These are phyloP conservation scores for Crepidotus variabilis DNA, from an alignment of 768 basidiomycete genomes.

Conservation along the genomic window DNA sequence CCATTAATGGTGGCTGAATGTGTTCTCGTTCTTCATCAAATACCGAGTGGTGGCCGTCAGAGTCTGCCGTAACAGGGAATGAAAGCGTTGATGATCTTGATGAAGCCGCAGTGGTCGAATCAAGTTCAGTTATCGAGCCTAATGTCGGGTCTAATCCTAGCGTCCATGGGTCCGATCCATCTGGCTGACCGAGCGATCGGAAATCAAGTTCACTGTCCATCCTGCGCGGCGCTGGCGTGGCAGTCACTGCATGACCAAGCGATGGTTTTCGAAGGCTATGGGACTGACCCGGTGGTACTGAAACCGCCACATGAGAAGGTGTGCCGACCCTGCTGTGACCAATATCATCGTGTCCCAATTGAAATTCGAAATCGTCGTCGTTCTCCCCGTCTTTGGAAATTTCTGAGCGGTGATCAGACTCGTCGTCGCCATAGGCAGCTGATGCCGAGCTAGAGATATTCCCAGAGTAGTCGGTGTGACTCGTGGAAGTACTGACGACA, in stretches of 20 bases:
- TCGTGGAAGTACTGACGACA: not conserved
- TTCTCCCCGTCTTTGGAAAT: not conserved
- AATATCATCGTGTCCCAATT: not conserved
- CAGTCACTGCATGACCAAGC: not conserved
- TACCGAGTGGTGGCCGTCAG: not conserved
- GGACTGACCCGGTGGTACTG: not conserved
- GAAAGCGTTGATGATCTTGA: not conserved
- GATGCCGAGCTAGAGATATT: not conserved
- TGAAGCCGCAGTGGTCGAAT: not conserved
- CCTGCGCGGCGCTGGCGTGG: not conserved
- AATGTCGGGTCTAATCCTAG: not conserved
- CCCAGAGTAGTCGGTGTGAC: not conserved
- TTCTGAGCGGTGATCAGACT: not conserved
- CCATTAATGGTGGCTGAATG: not conserved
- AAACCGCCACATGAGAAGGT: not conserved
- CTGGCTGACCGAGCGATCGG: not conserved
- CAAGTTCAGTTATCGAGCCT: not conserved
- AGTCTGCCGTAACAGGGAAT: not conserved
- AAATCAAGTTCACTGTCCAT: not conserved
- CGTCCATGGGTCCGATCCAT: not conserved
- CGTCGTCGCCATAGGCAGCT: not conserved
- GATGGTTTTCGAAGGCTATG: not conserved
- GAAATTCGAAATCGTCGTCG: not conserved
- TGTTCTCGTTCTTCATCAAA: not conserved
- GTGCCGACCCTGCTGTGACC: not conserved